Evolutionary conservation across 2,329 filamentous ascomycete genomes (phyloP).

Genomic region (Calonectria honghensis): DNA sequence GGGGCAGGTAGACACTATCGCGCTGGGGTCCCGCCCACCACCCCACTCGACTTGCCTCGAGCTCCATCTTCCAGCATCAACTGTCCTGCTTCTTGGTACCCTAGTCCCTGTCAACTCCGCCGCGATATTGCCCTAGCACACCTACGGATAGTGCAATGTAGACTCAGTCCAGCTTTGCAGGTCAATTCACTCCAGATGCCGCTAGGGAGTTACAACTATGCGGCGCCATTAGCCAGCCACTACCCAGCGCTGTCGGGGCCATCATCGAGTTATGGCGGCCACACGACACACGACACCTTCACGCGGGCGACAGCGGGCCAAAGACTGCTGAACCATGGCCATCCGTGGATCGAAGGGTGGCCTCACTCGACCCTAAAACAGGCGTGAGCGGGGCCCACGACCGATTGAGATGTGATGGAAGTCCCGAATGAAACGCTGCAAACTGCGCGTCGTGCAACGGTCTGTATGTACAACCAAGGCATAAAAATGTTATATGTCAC

Average conservation of each 20-base stretch:
- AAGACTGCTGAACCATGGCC: conserved; percentile 20
- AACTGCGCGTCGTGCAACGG: conserved; percentile 13
- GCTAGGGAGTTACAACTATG: background rate
- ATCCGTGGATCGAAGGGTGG: conserved; percentile 25
- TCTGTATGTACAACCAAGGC: conserved; percentile 15
- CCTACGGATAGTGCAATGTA: background rate
- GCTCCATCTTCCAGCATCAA: conserved; percentile 20
- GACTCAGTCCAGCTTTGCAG: conserved; percentile 6
- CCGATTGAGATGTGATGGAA: conserved; percentile 32
- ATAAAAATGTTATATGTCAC: conserved; percentile 27
- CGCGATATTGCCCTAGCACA: conserved; percentile 13
- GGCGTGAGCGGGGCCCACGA: conserved; percentile 16
- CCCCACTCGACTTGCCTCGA: conserved; percentile 8
- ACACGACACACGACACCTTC: conserved; percentile 14
- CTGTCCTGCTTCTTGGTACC: conserved; percentile 3
- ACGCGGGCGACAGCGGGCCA: background rate
- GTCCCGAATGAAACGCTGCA: conserved; percentile 27
- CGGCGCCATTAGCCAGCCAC: conserved; percentile 10
- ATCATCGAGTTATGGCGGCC: conserved; percentile 22
- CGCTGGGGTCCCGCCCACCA: conserved; percentile 3
- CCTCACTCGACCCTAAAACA: conserved; percentile 29
- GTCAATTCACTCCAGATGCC: conserved; percentile 7
- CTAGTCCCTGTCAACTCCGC: conserved; percentile 25
- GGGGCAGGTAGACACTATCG: conserved; percentile 16
- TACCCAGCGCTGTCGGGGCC: conserved; percentile 18